Percentiles rank a stretch among this genome's conserved stretches.
phyloP scores from a whole-genome alignment of 495 filamentous ascomycete genomes.

The Xylaria curta region DNA sequence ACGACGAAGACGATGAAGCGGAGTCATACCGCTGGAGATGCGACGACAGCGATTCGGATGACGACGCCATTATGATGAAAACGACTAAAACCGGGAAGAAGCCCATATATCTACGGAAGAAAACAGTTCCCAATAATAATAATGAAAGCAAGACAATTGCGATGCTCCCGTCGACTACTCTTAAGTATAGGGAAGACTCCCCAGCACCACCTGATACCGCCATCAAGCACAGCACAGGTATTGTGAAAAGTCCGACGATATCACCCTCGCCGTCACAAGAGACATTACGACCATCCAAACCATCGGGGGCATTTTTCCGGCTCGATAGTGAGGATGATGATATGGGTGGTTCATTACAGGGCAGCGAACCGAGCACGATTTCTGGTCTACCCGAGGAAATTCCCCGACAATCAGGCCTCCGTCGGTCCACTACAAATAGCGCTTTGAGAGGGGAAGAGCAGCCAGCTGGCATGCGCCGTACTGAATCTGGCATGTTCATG shows the following conservation, averaged over 20 bases:
- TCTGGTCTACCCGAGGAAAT: conserved; percentile 32
- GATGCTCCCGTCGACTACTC: conserved; percentile 86
- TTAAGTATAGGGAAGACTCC: conserved; percentile 86
- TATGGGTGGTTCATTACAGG: conserved; percentile 58
- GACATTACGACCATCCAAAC: conserved; percentile 72
- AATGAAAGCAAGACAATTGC: conserved; percentile 89
- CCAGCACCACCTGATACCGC: conserved; percentile 70
- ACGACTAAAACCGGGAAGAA: conserved; percentile 53
- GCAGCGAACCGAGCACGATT: conserved; percentile 27
- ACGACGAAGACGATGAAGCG: conserved; percentile 69
- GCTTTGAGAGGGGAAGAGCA: conserved; percentile 46
- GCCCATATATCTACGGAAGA: conserved; percentile 49
- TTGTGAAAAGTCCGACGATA: conserved; percentile 56
- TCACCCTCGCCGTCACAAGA: conserved; percentile 77
- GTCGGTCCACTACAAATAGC: conserved; percentile 44
- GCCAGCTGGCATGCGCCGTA: conserved; percentile 67
- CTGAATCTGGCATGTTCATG: conserved; percentile 85
- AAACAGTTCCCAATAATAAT: conserved; percentile 54
- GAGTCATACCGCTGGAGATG: conserved; percentile 46
- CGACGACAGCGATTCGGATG: conserved; percentile 69
- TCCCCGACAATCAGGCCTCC: conserved; percentile 35
- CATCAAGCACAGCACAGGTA: conserved; percentile 58
- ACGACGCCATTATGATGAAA: conserved; percentile 88
- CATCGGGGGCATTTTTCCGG: conserved; percentile 70
- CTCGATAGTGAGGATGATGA: conserved; percentile 63